Base-by-base conservation (phyloP, 2,329 filamentous ascomycete species). In the Chrysoporthe austroafricana region DNA sequence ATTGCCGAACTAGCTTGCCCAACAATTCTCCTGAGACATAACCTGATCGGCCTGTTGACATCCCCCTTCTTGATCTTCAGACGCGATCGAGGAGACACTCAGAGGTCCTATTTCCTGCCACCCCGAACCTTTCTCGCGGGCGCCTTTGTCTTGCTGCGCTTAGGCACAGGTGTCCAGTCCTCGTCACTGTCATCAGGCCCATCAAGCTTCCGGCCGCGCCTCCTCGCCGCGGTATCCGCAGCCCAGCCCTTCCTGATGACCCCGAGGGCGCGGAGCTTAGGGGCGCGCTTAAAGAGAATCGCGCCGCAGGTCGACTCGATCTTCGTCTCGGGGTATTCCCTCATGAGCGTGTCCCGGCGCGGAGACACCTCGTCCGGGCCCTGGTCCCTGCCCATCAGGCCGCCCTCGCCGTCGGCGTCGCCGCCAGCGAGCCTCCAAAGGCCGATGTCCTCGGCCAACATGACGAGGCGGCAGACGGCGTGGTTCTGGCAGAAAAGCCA, bases 231-330 rank as follows among this genome's bases (percentile, higher is more conserved):
- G 16, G 16, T 3, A 4, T 21, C 11, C 8, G 2, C 39, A 39
- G 26, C 13, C 67, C 67, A 66, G n/a, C 64, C 63, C 5, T 44
- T 13, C n/a, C 34, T 34, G 56, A 69, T 67, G 9, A 57, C 61
- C 18, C 18, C 5, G 16, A 21, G 14, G 2, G 42, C 42, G 6
- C 43, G 39, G 1, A 14, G 8, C 4, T 34, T 32, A 2, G 11
- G 5, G 6, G 58, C 44, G 2, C 11, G 26, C 43, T 32, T 48
- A 16, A 69, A 63, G 2, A 56, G 32, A 3, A 69, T 57, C 1
- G 21, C 2, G 1, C 8, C 8, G 9, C 14, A 18, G n/a, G 50
- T 11, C 9, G 43, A 34, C 13, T 26, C 14, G 44, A 66, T 54
- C n/a, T 16, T 8, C 11, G 62, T 16, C 46, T 44, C 63, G 6